phyloP scores from a whole-genome alignment of 768 basidiomycete genomes.

The Trametes elegans region DNA sequence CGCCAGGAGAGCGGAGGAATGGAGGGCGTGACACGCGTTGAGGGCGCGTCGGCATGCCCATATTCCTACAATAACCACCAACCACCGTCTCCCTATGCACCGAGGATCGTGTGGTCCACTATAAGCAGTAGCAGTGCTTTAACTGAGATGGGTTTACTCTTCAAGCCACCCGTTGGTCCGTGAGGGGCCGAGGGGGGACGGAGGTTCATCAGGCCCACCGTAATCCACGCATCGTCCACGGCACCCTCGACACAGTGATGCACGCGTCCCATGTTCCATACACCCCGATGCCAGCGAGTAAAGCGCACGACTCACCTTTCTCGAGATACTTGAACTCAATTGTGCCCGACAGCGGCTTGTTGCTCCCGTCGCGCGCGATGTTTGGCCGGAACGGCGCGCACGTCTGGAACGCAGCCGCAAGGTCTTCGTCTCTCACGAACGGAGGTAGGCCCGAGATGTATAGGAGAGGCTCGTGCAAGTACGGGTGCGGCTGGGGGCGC shows the following conservation, averaged over 20 bases:
- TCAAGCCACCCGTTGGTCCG: too few species aligned
- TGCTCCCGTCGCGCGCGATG: conserved; percentile 59
- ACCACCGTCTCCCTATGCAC: too few species aligned
- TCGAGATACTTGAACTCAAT: conserved; percentile 84
- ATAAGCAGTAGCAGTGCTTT: too few species aligned
- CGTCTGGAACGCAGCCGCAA: conserved; percentile 68
- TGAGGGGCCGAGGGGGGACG: too few species aligned
- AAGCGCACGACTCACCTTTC: conserved; percentile 54
- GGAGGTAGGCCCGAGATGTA: conserved; percentile 79
- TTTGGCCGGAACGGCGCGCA: conserved; percentile 83
- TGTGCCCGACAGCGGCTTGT: conserved; percentile 58
- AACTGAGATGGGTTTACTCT: too few species aligned
- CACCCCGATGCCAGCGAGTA: background rate
- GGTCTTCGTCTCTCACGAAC: conserved; percentile 71
- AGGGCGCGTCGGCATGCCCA: too few species aligned
- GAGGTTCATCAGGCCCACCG: too few species aligned
- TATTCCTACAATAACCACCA: too few species aligned
- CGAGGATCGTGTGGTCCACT: too few species aligned
- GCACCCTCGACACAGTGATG: background rate
- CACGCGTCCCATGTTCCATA: background rate
- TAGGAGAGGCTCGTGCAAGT: conserved; percentile 79
- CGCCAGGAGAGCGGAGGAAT: too few species aligned
- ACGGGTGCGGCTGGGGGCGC: conserved; percentile 61
- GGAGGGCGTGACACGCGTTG: too few species aligned
- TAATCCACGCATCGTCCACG: too few species aligned